phyloP scores from a whole-genome alignment of 2,329 filamentous ascomycete genomes.

The Aspergillus persii region DNA sequence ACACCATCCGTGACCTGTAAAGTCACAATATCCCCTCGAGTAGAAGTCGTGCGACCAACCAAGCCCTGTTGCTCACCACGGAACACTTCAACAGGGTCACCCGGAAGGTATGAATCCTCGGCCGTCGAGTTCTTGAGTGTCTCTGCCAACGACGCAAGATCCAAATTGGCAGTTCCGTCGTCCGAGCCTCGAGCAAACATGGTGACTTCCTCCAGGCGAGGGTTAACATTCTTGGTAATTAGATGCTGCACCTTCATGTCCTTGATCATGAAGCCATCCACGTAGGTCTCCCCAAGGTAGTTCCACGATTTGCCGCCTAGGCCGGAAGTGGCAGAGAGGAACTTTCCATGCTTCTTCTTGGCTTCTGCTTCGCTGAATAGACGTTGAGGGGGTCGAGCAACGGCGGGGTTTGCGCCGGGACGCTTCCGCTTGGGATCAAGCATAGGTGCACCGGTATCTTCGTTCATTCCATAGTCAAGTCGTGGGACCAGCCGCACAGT shows the following conservation, averaged over 20 bases:
- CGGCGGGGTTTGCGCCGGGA: slow-evolving; percentile 50
- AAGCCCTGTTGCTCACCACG: slow-evolving; percentile 93
- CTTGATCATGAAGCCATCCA: slow-evolving; percentile 90
- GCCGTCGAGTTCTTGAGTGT: slow-evolving; percentile 82
- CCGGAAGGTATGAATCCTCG: slow-evolving; percentile 81
- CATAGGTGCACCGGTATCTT: slow-evolving; percentile 62
- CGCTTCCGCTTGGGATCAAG: slow-evolving; percentile 78
- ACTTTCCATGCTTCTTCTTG: slow-evolving; percentile 75
- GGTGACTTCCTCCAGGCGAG: slow-evolving; percentile 92
- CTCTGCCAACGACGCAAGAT: slow-evolving; percentile 84
- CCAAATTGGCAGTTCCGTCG: slow-evolving; percentile 89
- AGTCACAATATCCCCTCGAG: slow-evolving; percentile 89
- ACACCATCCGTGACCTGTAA: slow-evolving; percentile 81
- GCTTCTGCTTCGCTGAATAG: slow-evolving; percentile 93
- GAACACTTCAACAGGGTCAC: slow-evolving; percentile 95
- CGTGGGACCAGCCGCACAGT: slow-evolving; percentile 84
- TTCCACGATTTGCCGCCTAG: slow-evolving; percentile 69
- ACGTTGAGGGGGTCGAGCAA: slow-evolving; percentile 77
- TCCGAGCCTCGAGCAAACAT: slow-evolving; percentile 84
- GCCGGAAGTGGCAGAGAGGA: slow-evolving; percentile 53
- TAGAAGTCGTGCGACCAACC: slow-evolving; percentile 77
- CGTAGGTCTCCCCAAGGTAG: slow-evolving; percentile 85
- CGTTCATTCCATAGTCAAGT: slow-evolving; percentile 84
- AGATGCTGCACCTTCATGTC: slow-evolving; percentile 88
- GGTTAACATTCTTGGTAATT: slow-evolving; percentile 85